Base-by-base conservation (phyloP, 306 rosid genomes). In the Quercus ilex region DNA sequence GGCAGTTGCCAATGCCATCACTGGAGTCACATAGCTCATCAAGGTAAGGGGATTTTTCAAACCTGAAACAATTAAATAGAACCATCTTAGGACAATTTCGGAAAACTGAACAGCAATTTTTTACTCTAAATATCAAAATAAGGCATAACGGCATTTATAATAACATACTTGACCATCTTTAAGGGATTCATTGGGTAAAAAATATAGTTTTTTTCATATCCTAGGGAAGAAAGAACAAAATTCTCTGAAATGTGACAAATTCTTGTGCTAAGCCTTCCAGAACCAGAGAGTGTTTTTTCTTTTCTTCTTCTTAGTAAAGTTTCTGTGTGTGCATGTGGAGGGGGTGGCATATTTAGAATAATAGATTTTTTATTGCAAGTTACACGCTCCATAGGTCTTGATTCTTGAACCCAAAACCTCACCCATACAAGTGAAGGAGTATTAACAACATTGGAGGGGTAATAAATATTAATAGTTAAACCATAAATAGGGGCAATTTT, bases 1-100 rank as follows among this genome's bases (percentile, higher is more conserved):
- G 41, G 89, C 91, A 59, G 98, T 93, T 78, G 86, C 88, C 41
- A 83, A 71, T 21, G 99, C 89, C 99, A 95, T 95, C 84, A 93
- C 93, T 64, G 99, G 99, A 78, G 96, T 79, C 83, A 95, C 93
- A 77, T 88, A 80, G 91, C 99, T 95, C 99, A 95, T 95, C 89
- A 95, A 74, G 77, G 92, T 84, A 82, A 95, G 90, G 4, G 98
- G 98, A 87, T 95, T 91, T 88, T 89, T 92, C 89, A 95, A 86
- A 78, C 99, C 99, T 95, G 89, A 69, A 78, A 76, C 60, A 77
- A 83, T 86, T 76, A 55, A 76, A 76, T 71, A 76, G 69, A 75
- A 69, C 51, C 69, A 78, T 23, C 7, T 23, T 57, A 60, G 77
- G 67, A 68, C n/a, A 3, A 17, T 74, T 80, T 75, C 4, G 59